These are phyloP conservation scores for Boletus rubroflammeus DNA, from an alignment of 768 basidiomycete species.

Conservation along the genomic window DNA sequence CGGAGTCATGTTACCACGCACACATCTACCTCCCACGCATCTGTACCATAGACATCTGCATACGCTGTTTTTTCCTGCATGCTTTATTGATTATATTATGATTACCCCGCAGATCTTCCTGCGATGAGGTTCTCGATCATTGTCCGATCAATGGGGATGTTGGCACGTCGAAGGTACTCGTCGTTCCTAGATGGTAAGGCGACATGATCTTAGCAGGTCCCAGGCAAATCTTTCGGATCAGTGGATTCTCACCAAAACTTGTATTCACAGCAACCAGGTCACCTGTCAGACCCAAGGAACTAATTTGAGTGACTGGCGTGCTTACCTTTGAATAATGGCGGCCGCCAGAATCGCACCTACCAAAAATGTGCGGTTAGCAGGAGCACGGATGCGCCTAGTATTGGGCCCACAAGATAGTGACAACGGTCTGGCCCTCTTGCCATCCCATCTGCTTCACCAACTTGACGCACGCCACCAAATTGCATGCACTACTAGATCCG, in stretches of 20 bases:
- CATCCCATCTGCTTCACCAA: constrained; percentile 68
- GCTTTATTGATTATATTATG: constrained; percentile 14
- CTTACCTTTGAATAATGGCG: constrained; percentile 90
- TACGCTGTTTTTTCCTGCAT: constrained; percentile 4
- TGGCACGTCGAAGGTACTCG: constrained; percentile 41
- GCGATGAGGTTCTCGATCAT: constrained; percentile 41
- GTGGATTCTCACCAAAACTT: constrained; percentile 47
- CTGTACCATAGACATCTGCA: constrained; percentile 31
- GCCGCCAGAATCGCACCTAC: constrained; percentile 83
- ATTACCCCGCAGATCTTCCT: background rate
- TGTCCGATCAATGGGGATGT: constrained; percentile 39
- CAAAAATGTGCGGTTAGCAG: background rate
- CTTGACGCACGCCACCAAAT: constrained; percentile 88
- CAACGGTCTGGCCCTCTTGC: constrained; percentile 66
- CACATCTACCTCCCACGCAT: constrained; percentile 13
- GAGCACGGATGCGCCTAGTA: background rate
- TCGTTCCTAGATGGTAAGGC: constrained; percentile 41
- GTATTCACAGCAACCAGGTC: background rate
- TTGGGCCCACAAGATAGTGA: constrained; percentile 74
- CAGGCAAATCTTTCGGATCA: background rate
- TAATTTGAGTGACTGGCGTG: constrained; percentile 6
- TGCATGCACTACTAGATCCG: constrained; percentile 95
- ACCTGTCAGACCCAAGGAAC: background rate
- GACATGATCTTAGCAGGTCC: background rate
- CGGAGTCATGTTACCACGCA: constrained; percentile 1